Evolutionary conservation across 768 basidiomycete species (phyloP).

Genomic region (Trametes punicea): DNA sequence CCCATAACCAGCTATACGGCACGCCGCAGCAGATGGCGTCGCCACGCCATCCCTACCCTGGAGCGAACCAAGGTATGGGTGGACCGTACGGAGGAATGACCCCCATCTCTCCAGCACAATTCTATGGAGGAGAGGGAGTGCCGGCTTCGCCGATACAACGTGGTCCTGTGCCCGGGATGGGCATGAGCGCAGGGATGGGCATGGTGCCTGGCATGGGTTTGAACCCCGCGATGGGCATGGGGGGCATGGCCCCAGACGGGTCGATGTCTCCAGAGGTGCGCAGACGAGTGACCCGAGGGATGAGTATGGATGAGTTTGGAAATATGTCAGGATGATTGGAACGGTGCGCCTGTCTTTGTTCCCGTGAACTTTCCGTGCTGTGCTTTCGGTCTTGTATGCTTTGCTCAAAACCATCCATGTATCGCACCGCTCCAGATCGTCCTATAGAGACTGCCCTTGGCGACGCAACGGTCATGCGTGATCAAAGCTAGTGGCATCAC

Average conservation of each 20-base stretch:
- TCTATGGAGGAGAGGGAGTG: conserved; percentile 33
- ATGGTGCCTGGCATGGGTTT: conserved; percentile 23
- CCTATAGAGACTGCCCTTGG: too few relatives aligned
- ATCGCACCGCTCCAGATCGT: too few relatives aligned
- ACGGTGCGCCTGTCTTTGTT: conserved; percentile 1
- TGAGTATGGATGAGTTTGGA: conserved; percentile 28
- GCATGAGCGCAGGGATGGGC: conserved; percentile 20
- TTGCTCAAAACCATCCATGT: not conserved
- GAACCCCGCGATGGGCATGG: conserved; percentile 32
- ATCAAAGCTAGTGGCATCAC: too few relatives aligned
- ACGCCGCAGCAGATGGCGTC: conserved; percentile 20
- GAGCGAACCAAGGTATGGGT: conserved; percentile 22
- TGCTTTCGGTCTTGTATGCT: not conserved
- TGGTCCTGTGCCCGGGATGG: conserved; percentile 11
- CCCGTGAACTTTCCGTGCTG: not conserved
- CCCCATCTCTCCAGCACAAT: conserved; percentile 39
- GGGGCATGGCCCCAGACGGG: conserved; percentile 27
- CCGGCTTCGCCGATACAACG: conserved; percentile 19
- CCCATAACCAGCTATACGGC: conserved; percentile 13
- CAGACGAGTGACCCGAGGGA: conserved; percentile 25
- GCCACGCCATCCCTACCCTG: conserved; percentile 19
- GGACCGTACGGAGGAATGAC: conserved; percentile 23
- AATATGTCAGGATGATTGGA: conserved; percentile 21
- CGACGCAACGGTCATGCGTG: too few relatives aligned
- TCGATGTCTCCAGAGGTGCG: conserved; percentile 26